Evolutionary conservation across 176 grass and related monocot species (phyloP).

Genomic region (Neostapfia colusana): DNA sequence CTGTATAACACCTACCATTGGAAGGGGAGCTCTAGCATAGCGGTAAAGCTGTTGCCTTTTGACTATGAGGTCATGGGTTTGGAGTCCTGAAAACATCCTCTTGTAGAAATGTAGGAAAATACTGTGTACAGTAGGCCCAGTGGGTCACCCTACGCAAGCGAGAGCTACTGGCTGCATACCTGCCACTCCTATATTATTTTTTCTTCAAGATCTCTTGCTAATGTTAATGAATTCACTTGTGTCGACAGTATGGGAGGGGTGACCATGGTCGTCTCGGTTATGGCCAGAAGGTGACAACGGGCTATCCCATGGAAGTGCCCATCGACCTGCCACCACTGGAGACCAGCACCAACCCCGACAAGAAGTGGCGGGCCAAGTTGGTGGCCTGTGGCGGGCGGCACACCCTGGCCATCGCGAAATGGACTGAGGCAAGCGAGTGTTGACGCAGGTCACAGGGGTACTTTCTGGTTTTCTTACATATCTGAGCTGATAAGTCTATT

Average conservation of each 20-base stretch:
- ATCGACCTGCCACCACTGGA: conserved; percentile 62
- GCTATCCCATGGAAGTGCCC: conserved; percentile 73
- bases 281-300: conserved; percentile 79
- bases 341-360: conserved; percentile 15
- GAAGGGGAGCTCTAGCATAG: no score
- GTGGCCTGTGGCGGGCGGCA: conserved; percentile 96
- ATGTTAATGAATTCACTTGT: background rate
- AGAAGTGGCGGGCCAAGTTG: conserved; percentile 68
- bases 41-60: no score
- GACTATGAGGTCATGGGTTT: no score
- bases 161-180: no score
- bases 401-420: conserved; percentile 74
- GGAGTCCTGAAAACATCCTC: no score
- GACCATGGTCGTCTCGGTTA: conserved; percentile 92
- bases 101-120: no score
- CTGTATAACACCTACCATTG: no score
- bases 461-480: background rate
- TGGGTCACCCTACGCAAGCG: no score
- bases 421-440: conserved; percentile 51
- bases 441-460: background rate
- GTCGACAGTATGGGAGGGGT: conserved; percentile 83
- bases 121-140: no score
- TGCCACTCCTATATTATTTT: no score
- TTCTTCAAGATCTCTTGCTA: background rate
- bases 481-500: background rate